Base-by-base conservation (phyloP, 2,329 filamentous ascomycete species). In the Talaromyces amestolkiae region DNA sequence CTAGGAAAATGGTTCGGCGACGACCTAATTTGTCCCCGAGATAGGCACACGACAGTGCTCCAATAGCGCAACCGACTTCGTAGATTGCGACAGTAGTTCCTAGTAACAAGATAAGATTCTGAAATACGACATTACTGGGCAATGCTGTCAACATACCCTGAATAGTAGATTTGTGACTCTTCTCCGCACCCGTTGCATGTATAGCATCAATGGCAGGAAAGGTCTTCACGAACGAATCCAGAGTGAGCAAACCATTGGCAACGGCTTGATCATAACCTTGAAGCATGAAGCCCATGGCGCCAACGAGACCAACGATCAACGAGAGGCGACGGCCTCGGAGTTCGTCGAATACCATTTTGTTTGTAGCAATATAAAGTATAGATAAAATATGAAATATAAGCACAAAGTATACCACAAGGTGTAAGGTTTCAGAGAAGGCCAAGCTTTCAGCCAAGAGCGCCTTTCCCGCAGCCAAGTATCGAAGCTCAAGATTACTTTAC, bases 161-260 rank as follows among this genome's bases (percentile, higher is more conserved):
- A 58, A 75, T 73, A 45, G 75, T 51, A 10, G 64, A 65, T 11
- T 73, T 72, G n/a, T 71, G 68, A 53, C 67, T 72, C 41, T 71
- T 68, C 53, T 70, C 61, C 4, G 67, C 45, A 0, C 37, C 2
- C 1, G 63, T 67, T 69, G 1, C 74, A 72, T 77, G 72, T 17
- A 78, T 72, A 3, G 84, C 80, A 70, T 86, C 82, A 68, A 86
- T 85, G 47, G 79, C 72, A 0, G 85, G 86, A 68, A 88, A 88
- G 10, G 78, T 76, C 2, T 75, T 70, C 2, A 87, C 79, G 70
- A 91, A 91, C 11, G 83, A 82, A 24, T 83, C 78, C 71, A 93
- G 83, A 2, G 89, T 91, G 63, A 94, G 80, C 68, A 94, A 86
- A 61, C 88, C 88, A 58, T 70, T 70, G 43, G 65, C 63, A 24